phyloP scores from a whole-genome alignment of 1,139 yeast species.

The Scheffersomyces parashehatae region DNA sequence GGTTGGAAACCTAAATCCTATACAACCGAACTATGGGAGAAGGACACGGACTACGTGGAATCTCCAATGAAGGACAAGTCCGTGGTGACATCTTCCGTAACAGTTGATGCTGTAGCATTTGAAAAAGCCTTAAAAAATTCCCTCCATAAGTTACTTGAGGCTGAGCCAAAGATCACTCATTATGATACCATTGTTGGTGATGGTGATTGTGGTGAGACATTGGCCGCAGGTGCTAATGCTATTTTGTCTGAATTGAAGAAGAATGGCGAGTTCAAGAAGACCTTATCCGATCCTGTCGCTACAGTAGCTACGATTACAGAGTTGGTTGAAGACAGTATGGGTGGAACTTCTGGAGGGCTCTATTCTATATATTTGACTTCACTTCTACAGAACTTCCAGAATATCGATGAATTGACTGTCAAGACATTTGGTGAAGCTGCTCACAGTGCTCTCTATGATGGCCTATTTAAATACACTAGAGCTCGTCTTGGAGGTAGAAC shows the following conservation, averaged over 20 bases:
- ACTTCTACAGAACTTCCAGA: conserved; percentile 39
- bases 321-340: conserved; percentile 85
- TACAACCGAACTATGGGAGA: conserved; percentile 25
- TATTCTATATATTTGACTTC: conserved; percentile 82
- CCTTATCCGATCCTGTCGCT: conserved; percentile 52
- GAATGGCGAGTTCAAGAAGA: conserved; percentile 25
- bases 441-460: conserved; percentile 53
- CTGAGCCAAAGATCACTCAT: conserved; percentile 80
- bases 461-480: conserved; percentile 76
- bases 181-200: conserved; percentile 92
- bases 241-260: conserved; percentile 34
- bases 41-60: conserved; percentile 18
- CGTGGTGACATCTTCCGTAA: conserved; percentile 33
- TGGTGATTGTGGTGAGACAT: conserved; percentile 95
- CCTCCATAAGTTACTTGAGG: conserved; percentile 47
- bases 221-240: conserved; percentile 79
- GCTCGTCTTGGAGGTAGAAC: conserved; percentile 93
- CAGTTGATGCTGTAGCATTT: conserved; percentile 42
- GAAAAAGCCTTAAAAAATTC: conserved; percentile 47
- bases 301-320: conserved; percentile 54
- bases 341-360: conserved; percentile 94
- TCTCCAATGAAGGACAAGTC: conserved; percentile 32
- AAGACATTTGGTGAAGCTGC: conserved; percentile 27
- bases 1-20: conserved; percentile 67
- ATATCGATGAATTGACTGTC: conserved; percentile 18